Conservation (phyloP, 129 eudicot genomes). For the Smallanthus sonchifolius region DNA sequence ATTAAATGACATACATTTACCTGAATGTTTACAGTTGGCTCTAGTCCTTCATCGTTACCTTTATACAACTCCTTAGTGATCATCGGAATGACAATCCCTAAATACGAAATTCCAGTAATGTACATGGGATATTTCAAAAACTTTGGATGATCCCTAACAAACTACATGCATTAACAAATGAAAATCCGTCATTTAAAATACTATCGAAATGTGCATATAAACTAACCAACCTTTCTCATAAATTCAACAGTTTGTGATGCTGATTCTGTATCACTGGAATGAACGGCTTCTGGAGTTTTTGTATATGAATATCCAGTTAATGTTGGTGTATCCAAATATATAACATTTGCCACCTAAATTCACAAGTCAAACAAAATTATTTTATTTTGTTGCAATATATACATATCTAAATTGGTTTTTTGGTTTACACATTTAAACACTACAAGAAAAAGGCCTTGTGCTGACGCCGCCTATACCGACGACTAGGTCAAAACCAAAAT, state of each 20-base stretch:
- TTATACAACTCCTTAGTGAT: constrained; percentile 15
- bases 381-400: not conserved
- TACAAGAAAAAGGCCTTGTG: too few relatives aligned
- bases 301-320: constrained; percentile 38
- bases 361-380: not conserved
- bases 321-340: constrained; percentile 38
- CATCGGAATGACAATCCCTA: constrained; percentile 21
- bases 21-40: constrained; percentile 25
- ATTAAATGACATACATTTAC: not conserved
- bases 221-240: constrained; percentile 22
- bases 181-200: not conserved
- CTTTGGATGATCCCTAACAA: constrained; percentile 23
- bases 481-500: too few relatives aligned
- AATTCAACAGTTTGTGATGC: constrained; percentile 30
- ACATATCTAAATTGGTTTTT: too few relatives aligned
- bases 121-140: constrained; percentile 29
- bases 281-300: constrained; percentile 3
- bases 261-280: constrained; percentile 23
- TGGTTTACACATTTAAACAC: too few relatives aligned
- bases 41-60: constrained; percentile 33
- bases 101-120: constrained; percentile 20
- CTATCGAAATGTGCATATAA: not conserved
- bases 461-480: too few relatives aligned
- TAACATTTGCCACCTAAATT: constrained; percentile 27
- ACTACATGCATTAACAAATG: constrained; percentile 6